Percentiles rank a stretch among this genome's conserved stretches.
Conservation (phyloP, 495 filamentous ascomycete genomes). For the Podospora sp. region DNA sequence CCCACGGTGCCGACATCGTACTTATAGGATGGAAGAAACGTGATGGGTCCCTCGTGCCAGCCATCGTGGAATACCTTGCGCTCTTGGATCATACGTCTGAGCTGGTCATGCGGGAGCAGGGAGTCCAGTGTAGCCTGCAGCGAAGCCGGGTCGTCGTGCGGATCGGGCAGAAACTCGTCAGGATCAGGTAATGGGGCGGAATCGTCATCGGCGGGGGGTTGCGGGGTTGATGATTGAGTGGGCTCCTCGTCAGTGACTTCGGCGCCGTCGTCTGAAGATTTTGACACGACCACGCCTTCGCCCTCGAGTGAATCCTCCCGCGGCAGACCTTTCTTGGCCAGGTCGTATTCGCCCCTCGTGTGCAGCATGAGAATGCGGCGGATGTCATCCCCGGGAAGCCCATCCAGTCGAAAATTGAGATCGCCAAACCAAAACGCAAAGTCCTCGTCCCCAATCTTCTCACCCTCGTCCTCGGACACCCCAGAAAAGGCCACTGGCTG, state of each 20-base stretch:
- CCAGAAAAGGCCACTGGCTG: slow-evolving; percentile 64
- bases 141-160: slow-evolving; percentile 55
- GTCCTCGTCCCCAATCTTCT: slow-evolving; percentile 86
- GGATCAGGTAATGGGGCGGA: slow-evolving; percentile 51
- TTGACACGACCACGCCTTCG: slow-evolving; percentile 45
- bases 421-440: slow-evolving; percentile 97
- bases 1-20: slow-evolving; percentile 95
- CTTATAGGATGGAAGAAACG: slow-evolving; percentile 91
- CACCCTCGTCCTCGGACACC: slow-evolving; percentile 55
- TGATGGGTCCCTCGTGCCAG: slow-evolving; percentile 87
- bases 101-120: slow-evolving; percentile 87
- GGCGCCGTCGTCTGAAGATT: slow-evolving; percentile 37
- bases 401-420: slow-evolving; percentile 91
- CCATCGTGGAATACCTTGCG: slow-evolving; percentile 84
- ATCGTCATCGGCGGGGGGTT: slow-evolving; percentile 40
- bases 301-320: slow-evolving; percentile 43
- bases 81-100: slow-evolving; percentile 69
- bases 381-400: slow-evolving; percentile 87
- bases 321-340: slow-evolving; percentile 40
- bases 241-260: slow-evolving; percentile 36
- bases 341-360: slow-evolving; percentile 73
- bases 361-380: slow-evolving; percentile 81
- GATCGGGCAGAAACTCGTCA: slow-evolving; percentile 57
- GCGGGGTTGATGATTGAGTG: slow-evolving; percentile 22
- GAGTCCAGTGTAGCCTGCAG: slow-evolving; percentile 85